Base-by-base conservation (phyloP, 768 basidiomycete genomes). In the Agrocybe pediades region DNA sequence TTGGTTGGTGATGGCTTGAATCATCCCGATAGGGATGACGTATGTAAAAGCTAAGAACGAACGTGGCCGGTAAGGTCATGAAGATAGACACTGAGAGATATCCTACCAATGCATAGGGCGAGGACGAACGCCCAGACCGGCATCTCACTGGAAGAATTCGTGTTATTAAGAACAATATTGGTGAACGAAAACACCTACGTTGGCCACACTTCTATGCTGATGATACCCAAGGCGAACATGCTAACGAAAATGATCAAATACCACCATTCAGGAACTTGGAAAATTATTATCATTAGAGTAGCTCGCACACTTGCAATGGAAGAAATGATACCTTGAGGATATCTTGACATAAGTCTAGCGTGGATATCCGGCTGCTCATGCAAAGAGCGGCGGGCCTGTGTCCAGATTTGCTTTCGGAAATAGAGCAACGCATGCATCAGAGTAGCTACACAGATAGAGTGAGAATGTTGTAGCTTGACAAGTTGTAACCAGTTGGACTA, bases 361-460 rank as follows among this genome's bases (percentile, higher is more conserved):
- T 93, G 90, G 52, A 92, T 82, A 69, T 93, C 90, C 2, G 88
- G 85, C 60, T 92, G 88, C 60, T 91, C 91, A 39, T 77, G 69
- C 64, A 90, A 74, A 7, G 88, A 79, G 52, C 86, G 82, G 45
- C 83, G 82, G 27, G 83, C 72, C 64, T 90, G 88, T 0, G 67
- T 67, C 83, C 81, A 86, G 46, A 92, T 87, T 58, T 88, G 87
- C 64, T 87, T 85, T 55, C 88, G 80, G 76, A 84, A 88, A 68
- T 81, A 90, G 25, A 91, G 72, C 66, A 74, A 68, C 0, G 88
- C 81, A 57, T 93, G 91, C 39, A 76, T 78, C 54, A 90, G 60
- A 0, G 86, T 87, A 0, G 89, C 81, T 63, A 15, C 24, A 9
- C 36, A n/a, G 2, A 11, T 2, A 25, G 5, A 44, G 25, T 25